Conservation (phyloP, 1,284 basidiomycete species). For the Ustilago shanxiensis region DNA sequence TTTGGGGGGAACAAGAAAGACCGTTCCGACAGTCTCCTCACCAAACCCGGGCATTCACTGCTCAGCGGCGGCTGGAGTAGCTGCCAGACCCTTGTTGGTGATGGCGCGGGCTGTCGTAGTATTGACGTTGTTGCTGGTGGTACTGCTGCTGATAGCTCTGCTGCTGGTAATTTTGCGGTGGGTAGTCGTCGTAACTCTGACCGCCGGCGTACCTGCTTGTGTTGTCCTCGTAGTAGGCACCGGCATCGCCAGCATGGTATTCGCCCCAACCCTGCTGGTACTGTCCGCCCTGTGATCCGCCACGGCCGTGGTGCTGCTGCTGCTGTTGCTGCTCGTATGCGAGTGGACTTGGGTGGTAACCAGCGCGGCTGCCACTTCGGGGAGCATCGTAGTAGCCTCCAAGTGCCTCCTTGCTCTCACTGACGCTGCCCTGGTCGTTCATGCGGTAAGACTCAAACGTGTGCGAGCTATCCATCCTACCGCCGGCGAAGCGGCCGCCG, state of each 20-base stretch:
- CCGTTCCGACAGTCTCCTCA: conserved; percentile 1
- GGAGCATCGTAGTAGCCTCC: conserved; percentile 61
- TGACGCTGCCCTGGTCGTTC: conserved; percentile 52
- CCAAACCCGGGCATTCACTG: not conserved
- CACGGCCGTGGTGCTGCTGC: conserved; percentile 23
- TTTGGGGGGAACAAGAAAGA: not conserved
- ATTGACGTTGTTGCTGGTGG: conserved; percentile 30
- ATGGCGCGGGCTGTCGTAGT: conserved; percentile 40
- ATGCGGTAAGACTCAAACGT: conserved; percentile 65
- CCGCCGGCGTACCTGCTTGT: conserved; percentile 44
- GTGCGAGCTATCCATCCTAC: conserved; percentile 41
- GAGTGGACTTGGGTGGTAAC: conserved; percentile 40
- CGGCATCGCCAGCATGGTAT: conserved; percentile 61
- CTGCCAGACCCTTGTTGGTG: conserved; percentile 17
- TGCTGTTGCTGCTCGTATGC: conserved; percentile 42
- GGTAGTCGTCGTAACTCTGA: conserved; percentile 46
- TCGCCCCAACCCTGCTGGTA: conserved; percentile 64
- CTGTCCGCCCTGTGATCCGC: conserved; percentile 19
- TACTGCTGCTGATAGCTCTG: conserved; percentile 25
- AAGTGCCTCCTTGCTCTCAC: conserved; percentile 51
- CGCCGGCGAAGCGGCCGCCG: conserved; percentile 45
- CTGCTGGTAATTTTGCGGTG: conserved; percentile 23
- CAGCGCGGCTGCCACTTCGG: conserved; percentile 39
- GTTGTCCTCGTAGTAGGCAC: conserved; percentile 61
- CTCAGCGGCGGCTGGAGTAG: conserved; percentile 31